Evolutionary conservation across 208 protist species (phyloP).

Genomic region (Acanthamoeba castellanii): DNA sequence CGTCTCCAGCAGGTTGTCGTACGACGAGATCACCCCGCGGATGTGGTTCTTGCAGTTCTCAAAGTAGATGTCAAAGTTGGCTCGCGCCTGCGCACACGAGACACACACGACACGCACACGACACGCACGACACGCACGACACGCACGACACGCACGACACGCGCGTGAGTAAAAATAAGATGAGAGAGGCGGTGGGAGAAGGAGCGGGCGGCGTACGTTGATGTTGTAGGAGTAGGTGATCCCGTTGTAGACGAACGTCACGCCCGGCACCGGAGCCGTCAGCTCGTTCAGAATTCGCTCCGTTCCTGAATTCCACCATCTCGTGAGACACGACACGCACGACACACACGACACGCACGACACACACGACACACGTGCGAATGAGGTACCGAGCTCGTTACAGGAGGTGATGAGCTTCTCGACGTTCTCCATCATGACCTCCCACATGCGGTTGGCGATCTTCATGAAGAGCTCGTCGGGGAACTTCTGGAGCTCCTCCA

Average conservation of each 20-base stretch:
- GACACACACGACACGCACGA: no score
- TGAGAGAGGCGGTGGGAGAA: background rate
- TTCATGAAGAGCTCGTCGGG: slow-evolving; percentile 13
- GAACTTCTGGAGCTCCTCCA: slow-evolving; percentile 5
- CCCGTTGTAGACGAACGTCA: background rate
- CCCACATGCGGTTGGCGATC: background rate
- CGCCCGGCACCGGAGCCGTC: background rate
- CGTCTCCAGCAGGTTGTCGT: background rate
- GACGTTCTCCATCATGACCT: background rate
- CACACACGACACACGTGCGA: no score
- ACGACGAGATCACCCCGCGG: background rate
- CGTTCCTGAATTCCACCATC: background rate
- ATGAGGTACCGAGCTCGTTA: background rate
- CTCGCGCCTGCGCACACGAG: background rate
- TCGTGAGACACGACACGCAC: no score
- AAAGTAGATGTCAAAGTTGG: background rate
- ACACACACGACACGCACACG: no score
- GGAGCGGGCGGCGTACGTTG: background rate
- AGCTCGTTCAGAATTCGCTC: background rate
- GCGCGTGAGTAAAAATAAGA: background rate
- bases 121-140: no score
- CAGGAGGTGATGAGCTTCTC: background rate
- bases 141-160: no score
- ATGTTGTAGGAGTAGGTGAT: slow-evolving; percentile 4
- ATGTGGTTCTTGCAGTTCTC: slow-evolving; percentile 21